Conservation (phyloP, 805 yeast genomes). For the Brettanomyces nanus region DNA sequence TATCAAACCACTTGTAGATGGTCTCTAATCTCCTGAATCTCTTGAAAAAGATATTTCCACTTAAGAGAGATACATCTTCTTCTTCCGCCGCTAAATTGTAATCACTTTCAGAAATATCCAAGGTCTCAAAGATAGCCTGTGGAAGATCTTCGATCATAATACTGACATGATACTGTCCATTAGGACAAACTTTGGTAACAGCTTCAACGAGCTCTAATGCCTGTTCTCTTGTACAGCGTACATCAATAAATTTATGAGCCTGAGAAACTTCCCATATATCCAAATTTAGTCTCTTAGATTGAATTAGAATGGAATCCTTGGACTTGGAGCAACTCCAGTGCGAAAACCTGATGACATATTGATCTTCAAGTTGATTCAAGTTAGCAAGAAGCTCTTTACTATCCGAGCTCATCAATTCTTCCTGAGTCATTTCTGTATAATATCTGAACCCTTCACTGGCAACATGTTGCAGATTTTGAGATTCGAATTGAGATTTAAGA, state of each 20-base stretch:
- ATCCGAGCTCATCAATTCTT: constrained; percentile 2
- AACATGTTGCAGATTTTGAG: too few species aligned
- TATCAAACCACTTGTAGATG: constrained; percentile 64
- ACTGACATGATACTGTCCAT: constrained; percentile 22
- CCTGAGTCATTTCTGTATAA: background rate
- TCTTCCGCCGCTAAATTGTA: constrained; percentile 4
- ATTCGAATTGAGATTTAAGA: too few species aligned
- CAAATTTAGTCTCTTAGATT: constrained; percentile 13
- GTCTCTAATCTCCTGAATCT: constrained; percentile 61
- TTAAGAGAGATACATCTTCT: background rate
- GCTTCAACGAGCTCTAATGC: constrained; percentile 15
- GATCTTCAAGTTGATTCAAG: constrained; percentile 25
- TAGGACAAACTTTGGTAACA: constrained; percentile 4
- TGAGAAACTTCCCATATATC: constrained; percentile 44
- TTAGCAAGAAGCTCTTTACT: constrained; percentile 1
- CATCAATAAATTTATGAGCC: constrained; percentile 38
- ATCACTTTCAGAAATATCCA: constrained; percentile 5
- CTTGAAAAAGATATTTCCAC: constrained; percentile 52
- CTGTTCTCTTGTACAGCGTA: constrained; percentile 23
- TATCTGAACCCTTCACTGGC: constrained; percentile 2
- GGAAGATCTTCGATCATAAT: constrained; percentile 50
- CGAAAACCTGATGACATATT: constrained; percentile 37
- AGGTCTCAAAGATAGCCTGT: constrained; percentile 47
- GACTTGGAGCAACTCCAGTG: constrained; percentile 19
- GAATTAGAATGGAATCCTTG: constrained; percentile 16